Conservation (phyloP, 208 protist species). For the Angomonas deanei region DNA sequence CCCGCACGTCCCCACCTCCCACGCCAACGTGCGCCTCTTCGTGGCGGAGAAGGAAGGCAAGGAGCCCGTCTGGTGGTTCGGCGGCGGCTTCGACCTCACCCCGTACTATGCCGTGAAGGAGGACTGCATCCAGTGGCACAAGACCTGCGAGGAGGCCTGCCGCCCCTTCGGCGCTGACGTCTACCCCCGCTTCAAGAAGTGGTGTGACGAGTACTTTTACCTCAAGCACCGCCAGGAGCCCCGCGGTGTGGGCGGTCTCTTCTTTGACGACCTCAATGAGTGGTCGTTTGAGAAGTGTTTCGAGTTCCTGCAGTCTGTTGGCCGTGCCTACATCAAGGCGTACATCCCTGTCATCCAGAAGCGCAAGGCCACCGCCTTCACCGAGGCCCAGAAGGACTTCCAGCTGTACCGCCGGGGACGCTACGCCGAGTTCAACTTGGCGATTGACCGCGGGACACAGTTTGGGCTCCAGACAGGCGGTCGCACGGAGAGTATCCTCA, state of each 20-base stretch:
- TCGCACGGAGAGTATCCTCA: constrained; percentile 84
- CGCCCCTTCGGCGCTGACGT: constrained; percentile 33
- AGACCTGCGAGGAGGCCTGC: constrained; percentile 32
- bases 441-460: constrained; percentile 66
- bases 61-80: constrained; percentile 84
- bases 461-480: constrained; percentile 83
- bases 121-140: constrained; percentile 69
- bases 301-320: constrained; percentile 44
- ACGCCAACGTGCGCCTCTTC: constrained; percentile 87
- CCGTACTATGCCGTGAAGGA: constrained; percentile 72
- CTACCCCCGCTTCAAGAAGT: constrained; percentile 69
- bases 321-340: constrained; percentile 37
- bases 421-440: constrained; percentile 84
- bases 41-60: constrained; percentile 34
- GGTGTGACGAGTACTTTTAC: constrained; percentile 85
- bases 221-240: constrained; percentile 64
- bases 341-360: constrained; percentile 67
- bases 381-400: constrained; percentile 46
- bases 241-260: constrained; percentile 81
- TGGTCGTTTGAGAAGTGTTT: constrained; percentile 48
- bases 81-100: constrained; percentile 86
- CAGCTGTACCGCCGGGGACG: constrained; percentile 78
- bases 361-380: constrained; percentile 27
- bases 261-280: constrained; percentile 76
- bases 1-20: constrained; percentile 77